Evolutionary conservation across 1,284 basidiomycete genomes (phyloP), one percentile per base, ranked within the genome.

Genomic region (Macrocystidia cucumis): DNA sequence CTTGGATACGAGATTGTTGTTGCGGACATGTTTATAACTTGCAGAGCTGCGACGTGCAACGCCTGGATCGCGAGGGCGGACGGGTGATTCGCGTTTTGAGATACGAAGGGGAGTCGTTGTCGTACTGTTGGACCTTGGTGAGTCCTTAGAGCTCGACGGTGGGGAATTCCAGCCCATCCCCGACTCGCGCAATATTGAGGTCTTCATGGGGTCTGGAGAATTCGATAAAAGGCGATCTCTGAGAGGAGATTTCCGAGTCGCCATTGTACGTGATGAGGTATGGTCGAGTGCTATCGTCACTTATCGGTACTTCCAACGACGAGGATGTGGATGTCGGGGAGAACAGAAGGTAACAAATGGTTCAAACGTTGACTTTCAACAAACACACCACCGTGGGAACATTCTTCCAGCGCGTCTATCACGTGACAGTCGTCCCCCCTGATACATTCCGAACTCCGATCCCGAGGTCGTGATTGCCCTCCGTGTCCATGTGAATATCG

Each of bases 1-100:
- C 48, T 91, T 91, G 30, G 82, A 80, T 14, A 93, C 91, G 36
- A 92, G 78, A 48, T 84, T 80, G 57, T 85, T 89, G 43, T 67
- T 81, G 44, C 74, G 73, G 45, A 91, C 72, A 57, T 88, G 85
- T 50, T 78, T 85, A 65, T 86, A 92, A 49, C 83, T 88, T 34
- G 76, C 81, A 12, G 84, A 89, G 3, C 81, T 76, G 32, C 90
- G 72, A 34, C 90, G 73, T 34, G 81, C 76, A 32, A 82, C 56
- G 24, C 62, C 56, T 21, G 70, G 60, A 41, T 66, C 55, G 16
- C 60, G 60, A 41, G 61, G 49, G 20, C 49, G 56, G 24, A 42
- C 47, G 14, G 60, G 59, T 3, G 64, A 62, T 38, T 81, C 79
- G 43, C 79, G 72, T 53, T 85, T 87, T 23, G 78, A 57, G 43